Evolutionary conservation across 345 rosid species (phyloP), one percentile per base, ranked within the genome.

Genomic region (Lepidium sativum): DNA sequence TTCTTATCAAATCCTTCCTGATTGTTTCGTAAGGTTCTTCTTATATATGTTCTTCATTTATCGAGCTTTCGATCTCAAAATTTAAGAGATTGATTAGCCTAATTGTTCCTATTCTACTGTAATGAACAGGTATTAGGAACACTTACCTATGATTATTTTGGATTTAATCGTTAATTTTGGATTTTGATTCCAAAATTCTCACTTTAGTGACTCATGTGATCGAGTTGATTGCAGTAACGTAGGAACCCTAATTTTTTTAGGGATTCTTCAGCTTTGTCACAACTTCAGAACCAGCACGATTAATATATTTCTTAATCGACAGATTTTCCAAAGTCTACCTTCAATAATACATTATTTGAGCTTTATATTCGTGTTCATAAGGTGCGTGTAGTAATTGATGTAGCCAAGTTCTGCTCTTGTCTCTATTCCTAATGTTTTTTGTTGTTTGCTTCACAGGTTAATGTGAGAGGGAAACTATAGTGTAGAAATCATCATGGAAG

Each of bases 401-500:
- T 31, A 32, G 10, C 39, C 10, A 17, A 17, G 15, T 41, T 21
- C 64, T 23, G 41, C 10, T 40, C 16, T 3, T 52, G 18, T 25
- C 1, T 51, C 12, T 60, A 15, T 15, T 25, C 41, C 12, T 42
- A 20, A 48, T 20, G 18, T 21, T 17, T 33, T 41, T 31, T 52
- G 63, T 31, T 44, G 4, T 50, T 11, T 41, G 7, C 10, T 63
- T 62, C 65, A 53, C 77, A 73, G 80, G 71, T 53, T 42, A 13
- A 7, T 54, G 49, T 77, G 47, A 52, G 74, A 70, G 69, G n/a
- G 27, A 45, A 63, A 21, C 54, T 8, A 15, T 38, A 13, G 59
- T 53, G 2, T 53, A 33, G 16, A 14, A 50, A 39, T 41, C 14
- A 31, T 43, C 40, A 88, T 95, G 97, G 97, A 88, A 79, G 69